A percentile compares a stretch with the other conserved stretches of the same genome.
These are phyloP conservation scores for Epichloe elymi DNA, from an alignment of 2,329 filamentous ascomycete genomes.

Conservation along the genomic window DNA sequence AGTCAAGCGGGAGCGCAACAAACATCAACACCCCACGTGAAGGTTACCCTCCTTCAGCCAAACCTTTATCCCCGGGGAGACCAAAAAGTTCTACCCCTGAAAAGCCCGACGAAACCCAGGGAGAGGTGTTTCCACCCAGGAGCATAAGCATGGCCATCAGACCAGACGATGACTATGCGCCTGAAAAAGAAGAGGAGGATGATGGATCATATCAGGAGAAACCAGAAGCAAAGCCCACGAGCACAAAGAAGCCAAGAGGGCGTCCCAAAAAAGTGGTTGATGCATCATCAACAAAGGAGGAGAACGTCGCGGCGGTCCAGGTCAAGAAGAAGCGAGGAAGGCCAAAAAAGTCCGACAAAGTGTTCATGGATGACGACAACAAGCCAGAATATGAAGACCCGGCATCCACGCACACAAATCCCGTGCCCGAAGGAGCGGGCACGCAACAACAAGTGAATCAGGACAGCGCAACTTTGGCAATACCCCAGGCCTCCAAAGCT, in stretches of 20 bases:
- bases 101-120: neutral
- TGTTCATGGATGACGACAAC: neutral
- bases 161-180: neutral
- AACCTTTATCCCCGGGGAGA: neutral
- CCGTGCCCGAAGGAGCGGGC: neutral
- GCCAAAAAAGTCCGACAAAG: slow-evolving; percentile 23
- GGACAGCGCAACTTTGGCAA: neutral
- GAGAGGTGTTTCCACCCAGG: neutral
- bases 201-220: slow-evolving; percentile 5
- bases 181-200: slow-evolving; percentile 5
- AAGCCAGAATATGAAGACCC: neutral
- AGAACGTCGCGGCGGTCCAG: neutral
- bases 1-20: slow-evolving; percentile 21
- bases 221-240: slow-evolving; percentile 5
- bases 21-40: slow-evolving; percentile 22
- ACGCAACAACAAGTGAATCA: neutral
- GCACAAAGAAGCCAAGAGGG: slow-evolving; percentile 18
- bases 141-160: neutral
- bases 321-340: slow-evolving; percentile 28
- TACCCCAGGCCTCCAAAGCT: neutral
- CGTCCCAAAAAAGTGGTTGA: slow-evolving; percentile 17
- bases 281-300: slow-evolving; percentile 5
- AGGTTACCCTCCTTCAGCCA: neutral
- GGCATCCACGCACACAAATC: neutral
- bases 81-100: neutral